phyloP scores from a whole-genome alignment of 176 grass and related monocot species.

The Oryza glumipatula region DNA sequence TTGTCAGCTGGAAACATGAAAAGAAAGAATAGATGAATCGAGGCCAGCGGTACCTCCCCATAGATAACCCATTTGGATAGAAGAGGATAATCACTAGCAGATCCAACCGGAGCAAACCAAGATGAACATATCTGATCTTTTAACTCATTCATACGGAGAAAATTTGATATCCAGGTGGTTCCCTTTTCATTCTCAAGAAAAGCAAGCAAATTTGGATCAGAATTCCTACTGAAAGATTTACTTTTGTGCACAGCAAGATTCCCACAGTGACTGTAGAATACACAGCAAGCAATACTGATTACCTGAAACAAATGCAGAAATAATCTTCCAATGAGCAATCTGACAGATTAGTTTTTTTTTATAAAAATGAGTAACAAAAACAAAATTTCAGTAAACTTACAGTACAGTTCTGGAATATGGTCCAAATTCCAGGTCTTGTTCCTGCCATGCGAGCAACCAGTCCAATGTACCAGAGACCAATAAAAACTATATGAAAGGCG shows the following conservation, averaged over 20 bases:
- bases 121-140: constrained; percentile 97
- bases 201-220: constrained; percentile 49
- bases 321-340: constrained; percentile 6
- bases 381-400: constrained; percentile 54
- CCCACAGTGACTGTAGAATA: constrained; percentile 91
- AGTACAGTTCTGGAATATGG: constrained; percentile 87
- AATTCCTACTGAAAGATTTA: constrained; percentile 57
- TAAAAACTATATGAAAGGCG: constrained; percentile 88
- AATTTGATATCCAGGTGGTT: constrained; percentile 80
- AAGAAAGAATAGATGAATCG: constrained; percentile 26
- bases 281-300: constrained; percentile 92
- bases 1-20: constrained; percentile 3
- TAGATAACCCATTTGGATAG: constrained; percentile 94
- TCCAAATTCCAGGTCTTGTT: constrained; percentile 82
- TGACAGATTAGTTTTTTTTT: background rate
- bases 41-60: constrained; percentile 68
- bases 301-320: constrained; percentile 60
- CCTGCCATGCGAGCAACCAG: constrained; percentile 85
- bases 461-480: constrained; percentile 93
- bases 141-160: constrained; percentile 76
- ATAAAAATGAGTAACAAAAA: background rate
- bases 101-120: constrained; percentile 94
- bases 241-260: constrained; percentile 77
- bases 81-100: constrained; percentile 91
- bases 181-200: constrained; percentile 66